A percentile compares a stretch with the other conserved stretches of the same genome.
These are phyloP conservation scores for Alternaria rosae DNA, from an alignment of 2,329 filamentous ascomycete species.

Conservation along the genomic window DNA sequence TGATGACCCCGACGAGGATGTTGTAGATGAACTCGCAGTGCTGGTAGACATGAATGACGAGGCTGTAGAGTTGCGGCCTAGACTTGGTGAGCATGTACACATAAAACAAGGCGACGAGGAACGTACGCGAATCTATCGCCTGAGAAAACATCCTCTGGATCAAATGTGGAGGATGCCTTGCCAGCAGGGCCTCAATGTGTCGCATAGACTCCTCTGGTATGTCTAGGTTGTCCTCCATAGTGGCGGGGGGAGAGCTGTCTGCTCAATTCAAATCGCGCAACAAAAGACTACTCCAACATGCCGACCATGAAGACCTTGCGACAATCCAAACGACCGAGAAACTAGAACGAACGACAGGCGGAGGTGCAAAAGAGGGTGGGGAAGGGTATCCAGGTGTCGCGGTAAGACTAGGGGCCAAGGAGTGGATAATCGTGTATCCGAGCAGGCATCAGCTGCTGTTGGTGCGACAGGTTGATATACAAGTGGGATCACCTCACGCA, in stretches of 20 bases:
- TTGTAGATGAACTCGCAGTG: constrained; percentile 38
- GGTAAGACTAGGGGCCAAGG: constrained; percentile 33
- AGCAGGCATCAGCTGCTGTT: constrained; percentile 41
- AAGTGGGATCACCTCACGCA: constrained; percentile 42
- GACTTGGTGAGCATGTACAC: constrained; percentile 25
- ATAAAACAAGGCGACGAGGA: background rate
- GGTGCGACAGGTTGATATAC: constrained; percentile 48
- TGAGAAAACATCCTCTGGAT: constrained; percentile 50
- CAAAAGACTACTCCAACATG: constrained; percentile 26
- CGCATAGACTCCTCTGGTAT: constrained; percentile 49
- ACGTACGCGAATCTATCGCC: constrained; percentile 47
- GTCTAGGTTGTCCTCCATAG: constrained; percentile 46
- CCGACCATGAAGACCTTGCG: constrained; percentile 20
- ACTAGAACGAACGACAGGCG: constrained; percentile 16
- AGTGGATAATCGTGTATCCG: constrained; percentile 45
- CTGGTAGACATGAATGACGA: constrained; percentile 45
- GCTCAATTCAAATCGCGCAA: constrained; percentile 15
- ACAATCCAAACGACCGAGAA: constrained; percentile 14
- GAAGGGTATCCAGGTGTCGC: constrained; percentile 29
- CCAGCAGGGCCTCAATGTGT: constrained; percentile 48
- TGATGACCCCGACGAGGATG: constrained; percentile 42
- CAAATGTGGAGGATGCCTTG: constrained; percentile 45
- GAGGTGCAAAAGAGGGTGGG: constrained; percentile 29
- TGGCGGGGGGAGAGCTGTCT: constrained; percentile 20
- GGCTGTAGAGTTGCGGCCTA: constrained; percentile 45